phyloP scores from a whole-genome alignment of 495 filamentous ascomycete species.

The Evernia prunastri region DNA sequence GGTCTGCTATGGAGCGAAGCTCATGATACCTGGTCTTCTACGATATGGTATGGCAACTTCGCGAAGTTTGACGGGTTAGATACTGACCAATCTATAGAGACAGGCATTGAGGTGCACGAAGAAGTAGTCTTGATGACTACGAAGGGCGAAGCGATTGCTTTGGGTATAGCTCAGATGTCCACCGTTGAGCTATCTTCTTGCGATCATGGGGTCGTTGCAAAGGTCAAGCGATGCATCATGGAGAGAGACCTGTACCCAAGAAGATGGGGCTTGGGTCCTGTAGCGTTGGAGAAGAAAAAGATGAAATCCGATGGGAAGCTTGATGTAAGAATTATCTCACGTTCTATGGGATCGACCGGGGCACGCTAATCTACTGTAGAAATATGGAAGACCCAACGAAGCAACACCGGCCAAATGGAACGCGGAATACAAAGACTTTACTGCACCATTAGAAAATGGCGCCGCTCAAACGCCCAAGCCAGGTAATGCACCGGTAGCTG shows the following conservation, averaged over 20 bases:
- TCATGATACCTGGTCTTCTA: conserved; percentile 93
- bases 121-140: conserved; percentile 97
- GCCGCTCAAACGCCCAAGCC: conserved; percentile 26
- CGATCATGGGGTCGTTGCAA: conserved; percentile 93
- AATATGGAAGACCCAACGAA: conserved; percentile 89
- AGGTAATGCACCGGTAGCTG: conserved; percentile 15
- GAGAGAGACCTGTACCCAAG: conserved; percentile 94
- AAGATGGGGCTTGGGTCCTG: conserved; percentile 88
- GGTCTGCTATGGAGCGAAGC: conserved; percentile 94
- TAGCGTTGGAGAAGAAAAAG: conserved; percentile 95
- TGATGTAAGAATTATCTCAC: conserved; percentile 51
- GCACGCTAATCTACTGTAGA: conserved; percentile 40
- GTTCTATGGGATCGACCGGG: background rate
- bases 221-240: conserved; percentile 98
- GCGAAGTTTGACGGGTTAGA: conserved; percentile 27
- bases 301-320: conserved; percentile 96
- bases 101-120: conserved; percentile 78
- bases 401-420: conserved; percentile 89
- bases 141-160: conserved; percentile 95
- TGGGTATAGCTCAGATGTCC: conserved; percentile 93
- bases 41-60: conserved; percentile 61
- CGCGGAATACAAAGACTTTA: conserved; percentile 81
- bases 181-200: conserved; percentile 85
- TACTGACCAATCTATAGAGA: conserved; percentile 47
- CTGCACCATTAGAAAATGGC: conserved; percentile 42